A percentile compares a stretch with the other conserved stretches of the same genome.
These are phyloP conservation scores for Dendrobium huoshanense DNA, from an alignment of 106 monocot species.

Conservation along the genomic window DNA sequence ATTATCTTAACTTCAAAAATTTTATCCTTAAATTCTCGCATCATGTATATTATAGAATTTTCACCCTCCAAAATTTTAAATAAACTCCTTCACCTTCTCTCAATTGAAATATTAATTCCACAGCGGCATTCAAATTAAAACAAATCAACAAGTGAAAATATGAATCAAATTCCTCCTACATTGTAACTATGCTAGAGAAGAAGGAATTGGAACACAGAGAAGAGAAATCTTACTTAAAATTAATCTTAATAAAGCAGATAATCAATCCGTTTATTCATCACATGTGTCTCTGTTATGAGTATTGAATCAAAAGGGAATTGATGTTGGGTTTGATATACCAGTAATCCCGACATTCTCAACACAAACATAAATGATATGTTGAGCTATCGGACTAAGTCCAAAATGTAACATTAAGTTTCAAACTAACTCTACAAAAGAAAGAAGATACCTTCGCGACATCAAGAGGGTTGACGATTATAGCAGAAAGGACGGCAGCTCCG, in stretches of 20 bases:
- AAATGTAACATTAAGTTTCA: neutral
- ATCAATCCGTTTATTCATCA: neutral
- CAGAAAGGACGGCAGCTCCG: conserved; percentile 77
- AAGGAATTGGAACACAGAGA: neutral
- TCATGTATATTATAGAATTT: no score
- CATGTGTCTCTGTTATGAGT: neutral
- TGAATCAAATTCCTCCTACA: neutral
- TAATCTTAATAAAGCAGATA: neutral
- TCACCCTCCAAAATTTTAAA: no score
- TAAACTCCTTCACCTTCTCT: no score
- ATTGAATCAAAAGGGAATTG: neutral
- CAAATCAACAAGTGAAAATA: neutral
- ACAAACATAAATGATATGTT: neutral
- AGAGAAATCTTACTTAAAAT: neutral
- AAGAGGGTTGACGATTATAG: conserved; percentile 80
- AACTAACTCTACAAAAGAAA: neutral
- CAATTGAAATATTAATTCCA: no score
- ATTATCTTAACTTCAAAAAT: no score
- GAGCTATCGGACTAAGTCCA: neutral
- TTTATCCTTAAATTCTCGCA: no score
- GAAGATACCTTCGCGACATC: conserved; percentile 77
- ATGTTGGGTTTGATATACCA: neutral
- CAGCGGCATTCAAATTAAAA: neutral
- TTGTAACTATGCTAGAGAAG: neutral
- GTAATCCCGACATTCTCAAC: neutral